Evolutionary conservation across 768 basidiomycete species (phyloP).

Genomic region (Cystobasidiopsis lactophilus): DNA sequence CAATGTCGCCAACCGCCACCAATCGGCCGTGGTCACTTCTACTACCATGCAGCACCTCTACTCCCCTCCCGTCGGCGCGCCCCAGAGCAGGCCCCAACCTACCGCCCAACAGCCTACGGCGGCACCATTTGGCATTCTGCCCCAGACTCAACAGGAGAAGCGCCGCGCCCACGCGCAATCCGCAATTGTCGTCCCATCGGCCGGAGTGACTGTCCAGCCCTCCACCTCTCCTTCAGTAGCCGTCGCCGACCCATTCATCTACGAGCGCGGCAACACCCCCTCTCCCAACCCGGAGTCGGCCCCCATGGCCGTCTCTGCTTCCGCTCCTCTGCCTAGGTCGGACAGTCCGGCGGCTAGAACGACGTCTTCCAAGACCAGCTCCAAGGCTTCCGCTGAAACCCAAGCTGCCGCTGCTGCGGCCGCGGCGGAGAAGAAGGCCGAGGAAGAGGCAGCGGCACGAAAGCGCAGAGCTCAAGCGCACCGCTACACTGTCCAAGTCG

Average conservation of each 20-base stretch:
- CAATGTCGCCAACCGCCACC: slow-evolving; percentile 4
- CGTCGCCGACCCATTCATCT: background rate
- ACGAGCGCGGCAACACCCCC: background rate
- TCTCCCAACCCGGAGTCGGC: background rate
- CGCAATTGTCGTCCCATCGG: slow-evolving; percentile 1
- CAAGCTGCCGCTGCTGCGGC: slow-evolving; percentile 1
- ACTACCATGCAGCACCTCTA: slow-evolving; percentile 6
- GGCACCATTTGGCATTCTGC: no score
- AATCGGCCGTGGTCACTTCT: slow-evolving; percentile 9
- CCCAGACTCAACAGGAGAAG: no score
- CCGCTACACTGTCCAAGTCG: slow-evolving; percentile 88
- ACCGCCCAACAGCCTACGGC: background rate
- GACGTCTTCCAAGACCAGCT: background rate
- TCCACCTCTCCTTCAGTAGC: background rate
- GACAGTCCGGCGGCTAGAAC: slow-evolving; percentile 2
- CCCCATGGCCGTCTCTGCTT: slow-evolving; percentile 5
- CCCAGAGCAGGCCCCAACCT: background rate
- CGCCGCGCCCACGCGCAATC: background rate
- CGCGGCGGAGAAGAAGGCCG: background rate
- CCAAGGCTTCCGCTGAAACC: no score
- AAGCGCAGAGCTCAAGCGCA: slow-evolving; percentile 36
- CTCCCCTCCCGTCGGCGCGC: background rate
- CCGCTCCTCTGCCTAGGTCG: slow-evolving; percentile 6
- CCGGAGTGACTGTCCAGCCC: background rate
- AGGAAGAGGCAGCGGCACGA: slow-evolving; percentile 23